These are phyloP conservation scores for Echium plantagineum DNA, from an alignment of 257 asterid species.

Conservation along the genomic window DNA sequence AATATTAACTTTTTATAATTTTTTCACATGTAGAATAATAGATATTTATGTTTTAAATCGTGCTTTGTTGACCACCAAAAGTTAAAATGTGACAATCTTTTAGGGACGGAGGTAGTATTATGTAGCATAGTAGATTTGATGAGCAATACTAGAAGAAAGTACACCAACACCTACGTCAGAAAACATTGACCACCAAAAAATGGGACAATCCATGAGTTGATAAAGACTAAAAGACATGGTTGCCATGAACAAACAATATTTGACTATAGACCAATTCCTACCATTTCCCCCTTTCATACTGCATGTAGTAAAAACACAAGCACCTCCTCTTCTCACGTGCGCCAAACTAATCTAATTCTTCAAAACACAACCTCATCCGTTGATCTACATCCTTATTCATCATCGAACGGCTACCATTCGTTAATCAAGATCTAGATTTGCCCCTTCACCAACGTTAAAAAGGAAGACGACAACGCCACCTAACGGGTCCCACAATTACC, in stretches of 20 bases:
- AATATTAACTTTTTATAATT: too few relatives aligned
- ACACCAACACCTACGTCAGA: too few relatives aligned
- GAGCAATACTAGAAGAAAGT: too few relatives aligned
- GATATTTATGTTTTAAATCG: too few relatives aligned
- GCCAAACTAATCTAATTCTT: not conserved
- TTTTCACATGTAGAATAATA: too few relatives aligned
- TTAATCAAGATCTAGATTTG: not conserved
- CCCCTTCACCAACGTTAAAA: not conserved
- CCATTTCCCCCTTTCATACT: not conserved
- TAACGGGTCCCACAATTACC: conserved; percentile 15
- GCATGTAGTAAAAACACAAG: not conserved
- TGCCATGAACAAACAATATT: not conserved
- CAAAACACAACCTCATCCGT: not conserved
- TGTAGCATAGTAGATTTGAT: too few relatives aligned
- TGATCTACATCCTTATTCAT: not conserved
- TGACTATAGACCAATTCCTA: conserved; percentile 2
- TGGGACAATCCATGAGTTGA: too few relatives aligned
- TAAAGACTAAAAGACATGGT: not conserved
- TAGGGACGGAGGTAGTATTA: too few relatives aligned
- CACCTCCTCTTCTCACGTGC: conserved; percentile 3
- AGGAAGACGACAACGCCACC: not conserved
- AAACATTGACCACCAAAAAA: too few relatives aligned
- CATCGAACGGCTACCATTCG: not conserved
- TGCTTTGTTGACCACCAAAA: too few relatives aligned
- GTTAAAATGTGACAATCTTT: too few relatives aligned